Evolutionary conservation across 768 basidiomycete genomes (phyloP), one percentile per base, ranked within the genome.

Genomic region (Mrakia blollopis): DNA sequence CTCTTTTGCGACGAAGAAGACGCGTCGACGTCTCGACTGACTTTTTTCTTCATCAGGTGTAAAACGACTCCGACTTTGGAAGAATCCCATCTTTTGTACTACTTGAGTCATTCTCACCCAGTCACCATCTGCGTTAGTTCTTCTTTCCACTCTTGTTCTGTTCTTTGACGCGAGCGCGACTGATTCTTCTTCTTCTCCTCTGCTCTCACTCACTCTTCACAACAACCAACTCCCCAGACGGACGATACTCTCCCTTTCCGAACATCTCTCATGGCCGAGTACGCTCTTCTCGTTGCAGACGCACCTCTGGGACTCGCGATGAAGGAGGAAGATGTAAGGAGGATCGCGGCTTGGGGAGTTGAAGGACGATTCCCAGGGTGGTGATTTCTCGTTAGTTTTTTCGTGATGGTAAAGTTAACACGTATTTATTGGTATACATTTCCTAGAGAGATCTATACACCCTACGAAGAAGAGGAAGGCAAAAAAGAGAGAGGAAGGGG

Each of bases 211-310:
- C n/a, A n/a, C n/a, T n/a, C n/a, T n/a, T n/a, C n/a, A n/a, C n/a
- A n/a, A n/a, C n/a, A n/a, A n/a, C n/a, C n/a, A n/a, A n/a, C n/a
- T n/a, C n/a, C 69, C 21, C 41, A 93, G 92, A 93, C 92, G 44
- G 92, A 93, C 81, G 92, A 94, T 81, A 88, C 86, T 7, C 88
- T 94, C 25, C 89, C 89, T 0, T 93, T 93, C 84, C 87, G 88
- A 35, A 93, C 89, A 13, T 89, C 90, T 4, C 85, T 93, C 2
- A 80, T 89, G 0, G 91, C 86, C 4, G 92, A 94, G 82, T 94
- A 94, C 79, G 91, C 92, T 0, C 84, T 93, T 9, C 87, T 94
- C 50, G 85, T 93, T 73, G 92, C 92, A 0, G 82, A 84, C 32
- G 85, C 88, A n/a, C 92, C 92, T 0, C 80, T 88, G 41, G 92